Conservation (phyloP, 139 green algal species). For the Chlamydomonas sphaeroides region DNA sequence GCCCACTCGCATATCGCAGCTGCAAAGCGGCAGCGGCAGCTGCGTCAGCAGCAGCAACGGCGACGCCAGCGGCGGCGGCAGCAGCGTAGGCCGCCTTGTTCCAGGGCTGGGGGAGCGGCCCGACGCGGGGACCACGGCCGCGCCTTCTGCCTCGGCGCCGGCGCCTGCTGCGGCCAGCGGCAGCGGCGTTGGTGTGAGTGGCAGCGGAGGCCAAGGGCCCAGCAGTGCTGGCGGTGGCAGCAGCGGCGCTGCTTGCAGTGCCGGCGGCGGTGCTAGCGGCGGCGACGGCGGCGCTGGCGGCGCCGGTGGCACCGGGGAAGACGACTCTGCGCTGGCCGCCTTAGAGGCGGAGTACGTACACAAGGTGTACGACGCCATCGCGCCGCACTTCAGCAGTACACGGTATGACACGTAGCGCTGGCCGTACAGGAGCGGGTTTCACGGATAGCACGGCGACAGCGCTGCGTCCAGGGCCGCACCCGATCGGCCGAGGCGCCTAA, state of each 20-base stretch:
- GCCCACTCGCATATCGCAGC: constrained; percentile 32
- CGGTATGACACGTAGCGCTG: no score
- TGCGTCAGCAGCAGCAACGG: neutral
- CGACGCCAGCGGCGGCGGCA: neutral
- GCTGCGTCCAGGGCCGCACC: no score
- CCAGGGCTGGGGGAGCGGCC: no score
- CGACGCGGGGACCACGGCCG: no score
- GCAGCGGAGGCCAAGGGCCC: no score
- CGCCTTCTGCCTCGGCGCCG: no score
- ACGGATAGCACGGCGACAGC: no score
- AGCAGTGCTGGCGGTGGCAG: neutral
- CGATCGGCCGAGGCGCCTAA: no score
- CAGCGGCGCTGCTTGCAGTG: neutral
- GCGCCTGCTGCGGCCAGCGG: no score
- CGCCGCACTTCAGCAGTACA: constrained; percentile 94
- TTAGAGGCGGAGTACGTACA: constrained; percentile 83
- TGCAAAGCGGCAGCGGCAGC: constrained; percentile 34
- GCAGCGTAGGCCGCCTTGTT: neutral
- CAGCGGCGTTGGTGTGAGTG: no score
- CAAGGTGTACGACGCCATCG: constrained; percentile 96
- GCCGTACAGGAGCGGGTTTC: no score
- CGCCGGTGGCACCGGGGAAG: neutral
- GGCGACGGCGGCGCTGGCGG: neutral
- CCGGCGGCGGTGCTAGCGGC: neutral
- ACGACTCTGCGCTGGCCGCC: constrained; percentile 6